These are phyloP conservation scores for Fomes fomentarius DNA, from an alignment of 1,284 basidiomycete genomes.

Conservation along the genomic window DNA sequence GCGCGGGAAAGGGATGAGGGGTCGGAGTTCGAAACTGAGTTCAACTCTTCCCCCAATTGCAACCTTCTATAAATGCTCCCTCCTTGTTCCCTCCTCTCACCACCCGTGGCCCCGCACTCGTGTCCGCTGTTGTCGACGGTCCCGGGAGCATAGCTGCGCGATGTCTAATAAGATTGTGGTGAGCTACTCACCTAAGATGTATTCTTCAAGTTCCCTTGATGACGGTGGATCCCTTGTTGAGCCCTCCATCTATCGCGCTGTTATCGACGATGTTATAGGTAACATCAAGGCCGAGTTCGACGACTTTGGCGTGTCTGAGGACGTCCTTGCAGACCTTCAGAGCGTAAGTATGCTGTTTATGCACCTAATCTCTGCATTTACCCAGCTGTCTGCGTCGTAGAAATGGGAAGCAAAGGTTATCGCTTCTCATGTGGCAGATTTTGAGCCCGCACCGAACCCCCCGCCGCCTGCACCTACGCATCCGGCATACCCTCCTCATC, in stretches of 20 bases:
- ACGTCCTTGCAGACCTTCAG: slow-evolving; percentile 88
- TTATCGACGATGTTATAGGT: slow-evolving; percentile 96
- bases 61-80: slow-evolving; percentile 53
- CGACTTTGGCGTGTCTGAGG: slow-evolving; percentile 93
- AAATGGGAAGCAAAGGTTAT: slow-evolving; percentile 96
- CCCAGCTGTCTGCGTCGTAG: slow-evolving; percentile 42
- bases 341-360: slow-evolving; percentile 59
- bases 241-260: slow-evolving; percentile 89
- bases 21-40: slow-evolving; percentile 44
- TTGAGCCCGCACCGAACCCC: slow-evolving; percentile 62
- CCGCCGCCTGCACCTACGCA: slow-evolving; percentile 42
- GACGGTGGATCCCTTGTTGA: slow-evolving; percentile 63
- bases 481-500: slow-evolving; percentile 32
- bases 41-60: slow-evolving; percentile 42
- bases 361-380: slow-evolving; percentile 10
- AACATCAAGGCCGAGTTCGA: slow-evolving; percentile 94
- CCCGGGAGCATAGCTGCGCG: slow-evolving; percentile 32
- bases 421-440: slow-evolving; percentile 92
- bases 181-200: slow-evolving; percentile 71
- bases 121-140: slow-evolving; percentile 39
- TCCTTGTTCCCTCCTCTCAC: slow-evolving; percentile 39
- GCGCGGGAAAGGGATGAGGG: slow-evolving; percentile 45
- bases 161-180: slow-evolving; percentile 94
- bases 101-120: slow-evolving; percentile 36
- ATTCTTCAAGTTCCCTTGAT: slow-evolving; percentile 57